Base-by-base conservation (phyloP, 768 basidiomycete species). In the Postia placenta region DNA sequence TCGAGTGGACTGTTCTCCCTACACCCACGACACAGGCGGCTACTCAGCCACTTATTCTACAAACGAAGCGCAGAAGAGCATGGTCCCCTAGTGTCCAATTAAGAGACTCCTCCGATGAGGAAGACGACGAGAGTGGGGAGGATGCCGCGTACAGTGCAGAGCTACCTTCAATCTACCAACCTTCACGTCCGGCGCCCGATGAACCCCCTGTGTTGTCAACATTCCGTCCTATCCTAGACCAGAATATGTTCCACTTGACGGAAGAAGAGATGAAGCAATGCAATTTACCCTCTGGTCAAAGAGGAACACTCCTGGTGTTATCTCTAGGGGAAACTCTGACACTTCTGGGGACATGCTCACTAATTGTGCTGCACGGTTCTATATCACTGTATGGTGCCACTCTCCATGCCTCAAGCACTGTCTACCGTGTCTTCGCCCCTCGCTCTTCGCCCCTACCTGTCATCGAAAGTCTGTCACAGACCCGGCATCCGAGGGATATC, bases 401-500 rank as follows among this genome's bases (percentile, higher is more conserved):
- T 1, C 59, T 87, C 6, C 42, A 50, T 0, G 57, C 79, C 5
- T 78, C 78, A 1, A 39, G 56, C 1, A 59, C 47, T 2, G 49
- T 56, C 4, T 72, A 90, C 55, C 67, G 65, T 11, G 69, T 94
- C 23, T 94, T 81, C 59, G 86, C 90, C 0, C 90, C 92, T 0
- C 74, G 79, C 2, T 88, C 83, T 0, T 80, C 88, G n/a, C 88
- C 91, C 0, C 60, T 93, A 4, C 88, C 91, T 0, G 60, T 72
- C 65, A 51, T 76, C 69, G 57, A 63, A 14, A 61, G 68, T 55
- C 55, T 55, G 23, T 60, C 67, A 1, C 30, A 44, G 25, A 50
- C 17, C 46, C 62, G 35, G 25, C 45, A 38, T 47, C 52, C 45
- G 42, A 37, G 12, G 9, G 41, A 48, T 46, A 38, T 9, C 20